Evolutionary conservation across 495 filamentous ascomycete species (phyloP), one percentile per base, ranked within the genome.

Genomic region (Aspergillus homomorphus): DNA sequence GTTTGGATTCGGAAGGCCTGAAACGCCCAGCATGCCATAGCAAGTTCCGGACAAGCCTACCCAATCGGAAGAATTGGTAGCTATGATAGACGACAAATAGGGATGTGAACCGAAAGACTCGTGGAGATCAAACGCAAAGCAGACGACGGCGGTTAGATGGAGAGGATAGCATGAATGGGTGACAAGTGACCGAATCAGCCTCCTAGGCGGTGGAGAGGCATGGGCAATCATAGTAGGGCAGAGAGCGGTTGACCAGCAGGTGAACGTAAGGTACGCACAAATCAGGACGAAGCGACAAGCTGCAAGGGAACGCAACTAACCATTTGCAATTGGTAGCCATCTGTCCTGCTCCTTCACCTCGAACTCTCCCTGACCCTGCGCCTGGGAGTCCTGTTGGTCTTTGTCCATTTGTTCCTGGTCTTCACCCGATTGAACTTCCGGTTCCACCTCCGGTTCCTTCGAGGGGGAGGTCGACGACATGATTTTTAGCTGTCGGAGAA

Each of bases 251-350:
- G 71, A 72, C 68, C 77, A 77, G 64, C 67, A 75, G 74, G 43
- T 73, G 75, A 73, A 75, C 64, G 77, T 68, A 76, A 77, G 76
- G 76, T 71, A 81, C 79, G 80, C 73, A 77, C 79, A 82, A 83
- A 83, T 81, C 75, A 80, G 69, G 75, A 51, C 70, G 70, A 73
- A 73, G 66, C 71, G 70, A 72, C 74, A 65, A 75, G 68, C 75
- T 79, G 79, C 77, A 80, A 71, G 76, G 73, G 72, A 73, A 75
- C 75, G 69, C 73, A 75, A 92, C 89, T 85, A 85, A 98, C 94
- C 94, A 92, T 98, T 98, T 80, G 94, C 94, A 86, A 98, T 98
- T 77, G 94, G 94, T 75, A 98, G 87, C 94, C 94, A 98, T 82
- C 94, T 82, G 79, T 98, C 94, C 76, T 98, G 94, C 77, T 98